These are phyloP conservation scores for Trichaptum fuscoviolaceum DNA, from an alignment of 768 basidiomycete genomes.

Conservation along the genomic window DNA sequence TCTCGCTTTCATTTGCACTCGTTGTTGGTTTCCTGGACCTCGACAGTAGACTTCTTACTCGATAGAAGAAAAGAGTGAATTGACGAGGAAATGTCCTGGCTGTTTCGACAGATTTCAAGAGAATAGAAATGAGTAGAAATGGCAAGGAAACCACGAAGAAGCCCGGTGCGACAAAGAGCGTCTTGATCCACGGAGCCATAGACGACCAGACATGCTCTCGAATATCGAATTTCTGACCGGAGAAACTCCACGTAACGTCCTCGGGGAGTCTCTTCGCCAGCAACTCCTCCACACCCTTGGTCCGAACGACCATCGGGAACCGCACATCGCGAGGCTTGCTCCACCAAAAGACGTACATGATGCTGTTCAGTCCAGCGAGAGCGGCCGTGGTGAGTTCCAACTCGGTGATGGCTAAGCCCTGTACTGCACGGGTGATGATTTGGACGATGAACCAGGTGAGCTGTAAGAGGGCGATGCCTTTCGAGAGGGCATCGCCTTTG, in stretches of 20 bases:
- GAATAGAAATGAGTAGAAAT: background rate
- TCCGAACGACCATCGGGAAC: background rate
- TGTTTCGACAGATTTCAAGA: background rate
- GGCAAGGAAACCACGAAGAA: background rate
- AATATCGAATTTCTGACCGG: background rate
- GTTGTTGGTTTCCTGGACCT: too few relatives aligned
- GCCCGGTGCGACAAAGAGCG: too few relatives aligned
- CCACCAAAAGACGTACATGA: slow-evolving; percentile 12
- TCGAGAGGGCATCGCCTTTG: slow-evolving; percentile 1
- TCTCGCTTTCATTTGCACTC: too few relatives aligned
- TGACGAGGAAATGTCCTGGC: too few relatives aligned
- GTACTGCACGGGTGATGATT: background rate
- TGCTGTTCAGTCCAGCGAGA: slow-evolving; percentile 6
- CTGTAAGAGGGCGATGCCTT: background rate
- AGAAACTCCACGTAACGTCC: background rate
- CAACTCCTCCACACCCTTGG: background rate
- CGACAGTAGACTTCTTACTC: too few relatives aligned
- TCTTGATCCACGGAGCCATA: background rate
- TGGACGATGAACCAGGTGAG: slow-evolving; percentile 2
- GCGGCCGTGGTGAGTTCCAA: background rate
- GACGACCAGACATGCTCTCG: background rate
- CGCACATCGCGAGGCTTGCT: slow-evolving; percentile 10
- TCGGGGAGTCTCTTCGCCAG: background rate
- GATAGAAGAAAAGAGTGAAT: too few relatives aligned
- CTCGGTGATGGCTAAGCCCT: background rate